Evolutionary conservation across 164 flowering plant genomes (phyloP).

Genomic region (Nymphaea thermarum): DNA sequence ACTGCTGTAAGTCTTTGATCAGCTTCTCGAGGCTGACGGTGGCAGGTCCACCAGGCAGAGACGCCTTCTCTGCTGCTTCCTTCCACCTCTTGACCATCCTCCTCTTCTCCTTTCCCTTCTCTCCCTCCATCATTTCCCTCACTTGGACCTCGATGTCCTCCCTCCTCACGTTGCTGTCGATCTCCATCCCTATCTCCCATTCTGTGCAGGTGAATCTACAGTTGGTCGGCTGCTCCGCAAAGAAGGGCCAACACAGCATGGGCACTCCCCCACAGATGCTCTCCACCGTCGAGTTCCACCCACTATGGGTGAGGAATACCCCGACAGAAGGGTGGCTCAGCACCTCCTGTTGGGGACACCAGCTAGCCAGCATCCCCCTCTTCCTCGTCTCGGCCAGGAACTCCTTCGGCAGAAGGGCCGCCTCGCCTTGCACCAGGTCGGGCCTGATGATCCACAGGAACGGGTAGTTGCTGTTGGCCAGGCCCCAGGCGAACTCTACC

Average conservation of each 20-base stretch:
- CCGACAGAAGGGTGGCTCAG: conserved; percentile 7
- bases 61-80: conserved; percentile 9
- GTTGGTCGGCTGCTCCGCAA: conserved; percentile 8
- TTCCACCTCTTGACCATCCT: conserved; percentile 10
- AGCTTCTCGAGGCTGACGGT: not conserved
- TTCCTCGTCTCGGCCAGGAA: conserved; percentile 14
- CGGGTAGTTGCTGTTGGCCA: conserved; percentile 16
- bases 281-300: conserved; percentile 8
- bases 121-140: conserved; percentile 23
- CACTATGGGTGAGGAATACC: conserved; percentile 5
- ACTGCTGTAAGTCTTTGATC: not conserved
- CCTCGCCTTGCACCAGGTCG: conserved; percentile 13
- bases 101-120: conserved; percentile 10
- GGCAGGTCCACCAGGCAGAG: conserved; percentile 8
- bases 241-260: conserved; percentile 10
- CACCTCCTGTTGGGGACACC: conserved; percentile 13
- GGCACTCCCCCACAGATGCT: conserved; percentile 8
- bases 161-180: conserved; percentile 15
- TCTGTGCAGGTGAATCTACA: conserved; percentile 5
- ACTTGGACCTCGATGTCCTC: conserved; percentile 13
- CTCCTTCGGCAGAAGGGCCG: conserved; percentile 12
- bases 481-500: conserved; percentile 26
- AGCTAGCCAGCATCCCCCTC: conserved; percentile 10
- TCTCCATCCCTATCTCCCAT: conserved; percentile 32
- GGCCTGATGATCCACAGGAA: conserved; percentile 20